phyloP scores from a whole-genome alignment of 345 rosid species.

The Zanthoxylum bungeanum region DNA sequence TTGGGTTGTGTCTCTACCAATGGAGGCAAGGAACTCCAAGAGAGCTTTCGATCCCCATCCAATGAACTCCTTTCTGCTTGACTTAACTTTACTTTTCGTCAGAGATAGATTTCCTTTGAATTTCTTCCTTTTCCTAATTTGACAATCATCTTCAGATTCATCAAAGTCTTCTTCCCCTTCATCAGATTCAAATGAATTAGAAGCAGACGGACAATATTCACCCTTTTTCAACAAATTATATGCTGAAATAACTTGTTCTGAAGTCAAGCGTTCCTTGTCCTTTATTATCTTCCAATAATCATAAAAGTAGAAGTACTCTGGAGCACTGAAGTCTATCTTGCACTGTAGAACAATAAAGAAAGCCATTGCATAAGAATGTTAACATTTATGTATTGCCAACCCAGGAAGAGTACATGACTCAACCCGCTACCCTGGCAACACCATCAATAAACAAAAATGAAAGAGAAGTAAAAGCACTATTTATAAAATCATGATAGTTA shows the following conservation, averaged over 20 bases:
- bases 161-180: slow-evolving; percentile 17
- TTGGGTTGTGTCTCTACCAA: slow-evolving; percentile 34
- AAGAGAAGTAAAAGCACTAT: not conserved
- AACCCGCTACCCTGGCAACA: not conserved
- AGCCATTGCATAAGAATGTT: not conserved
- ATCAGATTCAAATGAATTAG: slow-evolving; percentile 8
- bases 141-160: slow-evolving; percentile 12
- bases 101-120: not conserved
- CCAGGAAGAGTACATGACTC: not conserved
- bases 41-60: slow-evolving; percentile 57
- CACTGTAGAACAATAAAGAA: slow-evolving; percentile 21
- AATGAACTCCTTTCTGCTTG: slow-evolving; percentile 30
- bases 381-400: not conserved
- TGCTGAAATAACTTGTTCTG: slow-evolving; percentile 29
- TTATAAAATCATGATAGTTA: not conserved
- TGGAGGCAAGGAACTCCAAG: slow-evolving; percentile 36
- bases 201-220: not conserved
- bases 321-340: slow-evolving; percentile 36
- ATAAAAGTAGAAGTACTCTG: slow-evolving; percentile 40
- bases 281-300: slow-evolving; percentile 48
- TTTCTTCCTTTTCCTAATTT: slow-evolving; percentile 13
- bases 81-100: not conserved
- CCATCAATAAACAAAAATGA: not conserved
- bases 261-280: slow-evolving; percentile 29
- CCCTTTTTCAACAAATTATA: slow-evolving; percentile 22